Base-by-base conservation (phyloP, 768 basidiomycete genomes). In the Macrolepiota dolichaula region DNA sequence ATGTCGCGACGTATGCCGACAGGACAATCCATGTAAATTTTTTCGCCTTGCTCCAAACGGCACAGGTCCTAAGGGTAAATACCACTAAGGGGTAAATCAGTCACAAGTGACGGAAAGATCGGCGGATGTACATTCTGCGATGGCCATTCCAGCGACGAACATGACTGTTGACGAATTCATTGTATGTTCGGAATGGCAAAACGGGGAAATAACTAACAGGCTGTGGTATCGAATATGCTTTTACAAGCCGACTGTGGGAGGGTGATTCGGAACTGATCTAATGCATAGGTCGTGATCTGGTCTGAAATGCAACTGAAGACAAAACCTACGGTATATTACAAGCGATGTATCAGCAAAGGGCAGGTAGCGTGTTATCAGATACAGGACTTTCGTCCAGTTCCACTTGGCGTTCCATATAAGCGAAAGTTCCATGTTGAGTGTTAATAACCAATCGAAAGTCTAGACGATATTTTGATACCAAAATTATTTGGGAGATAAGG, bases 1-100 rank as follows among this genome's bases (percentile, higher is more conserved):
- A 37, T n/a, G 38, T 24, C 17, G 12, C 32, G 2, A 13, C 15
- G 35, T 37, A 59, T n/a, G 27, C 27, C 22, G 38, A 38, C 36
- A 35, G 15, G 51, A 51, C 11, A 59, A 27, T 4, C 24, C 22
- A 22, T 42, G 57, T 51, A 15, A 59, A 38, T 15, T 12, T 4
- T 29, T 35, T 40, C 12, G 24, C 37, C 22, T 51, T 37, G 12
- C 38, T 27, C 49, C 50, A 59, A 6, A 51, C 27, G n/a, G 50
- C 57, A 37, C 57, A 59, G 3, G 57, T 59, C 24, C 57, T 49
- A 12, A 59, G 36, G 7, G 57, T 59, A 22, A 51, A 40, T 13
- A 51, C 49, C 13, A 51, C 57, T 59, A 24, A 24, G 1, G 40
- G 25, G 42, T 25, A 3, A 4, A 13, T 27, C 11, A n/a, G 24